Conservation (phyloP, 148 eudicot genomes). For the Fagopyrum homotropicum region DNA sequence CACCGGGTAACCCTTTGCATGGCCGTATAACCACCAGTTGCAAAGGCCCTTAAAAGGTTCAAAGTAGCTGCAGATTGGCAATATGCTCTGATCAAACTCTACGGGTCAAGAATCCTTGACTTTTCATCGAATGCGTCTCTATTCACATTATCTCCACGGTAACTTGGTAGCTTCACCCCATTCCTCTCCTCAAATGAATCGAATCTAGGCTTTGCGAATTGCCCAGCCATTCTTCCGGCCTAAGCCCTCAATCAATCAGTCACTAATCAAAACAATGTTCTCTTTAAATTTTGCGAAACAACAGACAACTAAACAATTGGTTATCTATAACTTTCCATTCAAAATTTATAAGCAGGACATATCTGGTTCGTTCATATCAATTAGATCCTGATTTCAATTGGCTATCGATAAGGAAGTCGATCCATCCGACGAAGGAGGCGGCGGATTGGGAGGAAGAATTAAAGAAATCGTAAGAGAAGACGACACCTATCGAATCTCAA, state of each 20-base stretch:
- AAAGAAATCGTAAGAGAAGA: no score
- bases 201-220: slow-evolving; percentile 22
- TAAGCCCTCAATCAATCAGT: not conserved
- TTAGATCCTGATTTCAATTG: not conserved
- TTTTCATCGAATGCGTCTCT: slow-evolving; percentile 20
- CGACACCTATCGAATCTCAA: no score
- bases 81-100: slow-evolving; percentile 12
- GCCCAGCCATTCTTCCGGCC: slow-evolving; percentile 24
- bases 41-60: slow-evolving; percentile 14
- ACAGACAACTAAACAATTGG: not conserved
- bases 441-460: no score
- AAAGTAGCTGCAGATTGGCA: slow-evolving; percentile 14
- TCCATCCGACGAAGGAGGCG: no score
- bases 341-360: not conserved
- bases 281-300: not conserved
- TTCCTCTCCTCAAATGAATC: slow-evolving; percentile 20
- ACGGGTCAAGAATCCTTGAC: slow-evolving; percentile 15
- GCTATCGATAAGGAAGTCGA: no score
- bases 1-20: slow-evolving; percentile 25
- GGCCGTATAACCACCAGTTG: slow-evolving; percentile 16
- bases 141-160: slow-evolving; percentile 26
- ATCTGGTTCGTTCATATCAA: not conserved
- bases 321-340: not conserved
- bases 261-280: not conserved
- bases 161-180: slow-evolving; percentile 27